These are phyloP conservation scores for Thymus mandschuricus DNA, from an alignment of 257 asterid species.

Conservation along the genomic window DNA sequence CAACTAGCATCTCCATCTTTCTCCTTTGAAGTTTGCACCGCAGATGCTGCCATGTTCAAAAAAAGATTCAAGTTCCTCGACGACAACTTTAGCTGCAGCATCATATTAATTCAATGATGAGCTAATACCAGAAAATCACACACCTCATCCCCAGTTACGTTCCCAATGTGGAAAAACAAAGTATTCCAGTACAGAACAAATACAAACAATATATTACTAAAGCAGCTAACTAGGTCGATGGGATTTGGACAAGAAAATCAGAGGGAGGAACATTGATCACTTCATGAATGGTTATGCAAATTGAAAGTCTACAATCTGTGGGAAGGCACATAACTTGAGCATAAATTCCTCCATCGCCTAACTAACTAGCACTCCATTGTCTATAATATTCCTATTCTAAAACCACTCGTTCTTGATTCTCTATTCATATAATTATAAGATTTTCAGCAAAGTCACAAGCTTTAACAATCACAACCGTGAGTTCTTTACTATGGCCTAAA, in stretches of 20 bases:
- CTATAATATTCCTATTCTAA: not conserved
- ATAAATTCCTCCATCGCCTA: not conserved
- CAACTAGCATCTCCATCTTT: slow-evolving; percentile 39
- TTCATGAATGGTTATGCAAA: not conserved
- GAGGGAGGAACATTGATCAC: not conserved
- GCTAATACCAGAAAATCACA: slow-evolving; percentile 6
- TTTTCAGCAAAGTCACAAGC: not conserved
- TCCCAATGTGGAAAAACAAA: not conserved
- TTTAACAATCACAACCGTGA: not conserved
- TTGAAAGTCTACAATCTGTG: not conserved
- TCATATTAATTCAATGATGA: slow-evolving; percentile 12
- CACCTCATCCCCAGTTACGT: not conserved
- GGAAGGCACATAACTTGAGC: not conserved
- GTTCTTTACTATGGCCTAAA: not conserved
- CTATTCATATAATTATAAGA: not conserved
- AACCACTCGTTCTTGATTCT: not conserved
- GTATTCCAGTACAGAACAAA: not conserved
- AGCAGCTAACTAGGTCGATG: not conserved
- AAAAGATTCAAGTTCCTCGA: slow-evolving; percentile 61
- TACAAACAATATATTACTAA: not conserved
- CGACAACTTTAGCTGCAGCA: slow-evolving; percentile 53
- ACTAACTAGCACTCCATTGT: not conserved
- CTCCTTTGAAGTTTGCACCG: slow-evolving; percentile 42
- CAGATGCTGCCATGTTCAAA: slow-evolving; percentile 49
- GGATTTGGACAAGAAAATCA: not conserved